Evolutionary conservation across 768 basidiomycete genomes (phyloP), one percentile per base, ranked within the genome.

Genomic region (Trametes cubensis): DNA sequence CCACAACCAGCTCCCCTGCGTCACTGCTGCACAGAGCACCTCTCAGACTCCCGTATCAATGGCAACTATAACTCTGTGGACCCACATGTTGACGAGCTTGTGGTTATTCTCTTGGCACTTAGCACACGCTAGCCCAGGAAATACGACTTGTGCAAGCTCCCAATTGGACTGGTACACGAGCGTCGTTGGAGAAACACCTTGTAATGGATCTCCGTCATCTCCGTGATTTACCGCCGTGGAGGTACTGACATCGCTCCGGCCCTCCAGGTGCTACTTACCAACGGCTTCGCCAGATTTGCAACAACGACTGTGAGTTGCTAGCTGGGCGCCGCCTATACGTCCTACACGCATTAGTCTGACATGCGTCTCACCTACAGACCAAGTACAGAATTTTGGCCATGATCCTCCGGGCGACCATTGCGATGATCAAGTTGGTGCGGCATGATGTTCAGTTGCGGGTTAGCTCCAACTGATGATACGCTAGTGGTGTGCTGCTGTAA

Each of bases 211-310:
- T 11, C 34, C 34, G 18, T 0, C 6, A 6, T 11, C 34, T 11
- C 34, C 34, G 18, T 0, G 13, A 45, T n/a, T 5, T 41, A 15
- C 23, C 1, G 11, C 42, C 17, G 14, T 44, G 6, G 3, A 10
- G 14, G 23, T 18, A 21, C 25, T 28, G 26, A 26, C 14, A 21
- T 38, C 39, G 28, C 6, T 1, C 4, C 21, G 8, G 20, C 11
- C n/a, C 10, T 41, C 6, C 54, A 66, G 65, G 65, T 40, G 28
- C 40, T 4, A 66, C 65, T 0, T 66, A 66, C 28, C 65, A 66
- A 28, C 46, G 55, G 18, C 47, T 67, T 13, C 52, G 63, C 21
- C 60, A 67, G 45, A 67, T 67, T 13, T 67, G 66, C 58, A 67
- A 67, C 44, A 53, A 28, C 47, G 58, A 64, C 17, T 67, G 66